Evolutionary conservation across 495 filamentous ascomycete species (phyloP), one percentile per base, ranked within the genome.

Genomic region (Xylaria curta): DNA sequence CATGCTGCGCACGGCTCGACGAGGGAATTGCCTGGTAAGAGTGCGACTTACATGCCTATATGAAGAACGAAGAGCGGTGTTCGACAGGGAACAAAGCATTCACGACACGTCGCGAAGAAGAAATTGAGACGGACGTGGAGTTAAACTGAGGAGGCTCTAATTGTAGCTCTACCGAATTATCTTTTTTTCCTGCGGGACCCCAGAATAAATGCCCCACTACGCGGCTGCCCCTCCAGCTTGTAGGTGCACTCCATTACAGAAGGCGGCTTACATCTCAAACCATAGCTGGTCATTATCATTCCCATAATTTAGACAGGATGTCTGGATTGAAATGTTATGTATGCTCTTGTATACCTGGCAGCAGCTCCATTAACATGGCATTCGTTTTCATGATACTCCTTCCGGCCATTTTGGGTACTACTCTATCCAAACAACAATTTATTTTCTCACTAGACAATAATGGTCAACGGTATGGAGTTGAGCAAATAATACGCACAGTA

Each of bases 1-100:
- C 75, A 77, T 79, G 67, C 61, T 76, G 65, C 68, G 75, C 56
- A 51, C 51, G 72, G 47, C 58, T 79, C 63, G 75, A 58, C 65
- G 44, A 68, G 66, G 47, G 44, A 47, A 56, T 62, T 62, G 53
- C 49, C 42, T 40, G 6, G 38, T 13, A 9, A 73, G n/a, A 19
- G 56, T 12, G 71, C 69, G 58, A 28, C 59, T 74, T 31, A 74
- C 77, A 76, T 76, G 31, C 70, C 70, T 68, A 19, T 56, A 58
- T 4, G 53, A 12, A 31, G 54, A 13, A 28, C 58, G 68, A 33
- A 58, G 59, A 40, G 72, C 24, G 44, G 47, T 5, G 28, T 58
- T 51, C 1, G 65, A 59, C 7, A 69, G 60, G 0, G 67, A 17
- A 13, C 24, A 33, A 54, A 71, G 44, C 77, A 79, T 79, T 36